phyloP scores from a whole-genome alignment of 768 basidiomycete genomes.

The Astraeus odoratus region DNA sequence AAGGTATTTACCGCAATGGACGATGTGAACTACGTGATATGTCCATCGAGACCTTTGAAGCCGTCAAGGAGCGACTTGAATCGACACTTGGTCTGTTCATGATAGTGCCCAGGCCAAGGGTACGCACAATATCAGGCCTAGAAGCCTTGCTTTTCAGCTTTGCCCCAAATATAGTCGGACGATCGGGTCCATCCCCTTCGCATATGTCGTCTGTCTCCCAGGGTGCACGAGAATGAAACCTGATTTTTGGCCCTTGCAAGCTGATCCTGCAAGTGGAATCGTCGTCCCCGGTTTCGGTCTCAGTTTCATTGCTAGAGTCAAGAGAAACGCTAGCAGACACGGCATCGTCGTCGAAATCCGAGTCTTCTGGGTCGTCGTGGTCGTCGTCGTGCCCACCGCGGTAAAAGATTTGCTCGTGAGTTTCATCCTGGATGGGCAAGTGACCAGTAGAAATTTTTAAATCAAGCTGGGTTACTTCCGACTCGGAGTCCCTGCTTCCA shows the following conservation, averaged over 20 bases:
- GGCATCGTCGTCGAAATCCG: constrained; percentile 52
- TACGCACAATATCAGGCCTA: constrained; percentile 37
- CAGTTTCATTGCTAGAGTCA: constrained; percentile 31
- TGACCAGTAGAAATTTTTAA: constrained; percentile 16
- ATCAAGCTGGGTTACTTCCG: constrained; percentile 23
- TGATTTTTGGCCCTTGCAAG: constrained; percentile 76
- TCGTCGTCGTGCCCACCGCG: constrained; percentile 39
- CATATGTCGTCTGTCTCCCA: constrained; percentile 61
- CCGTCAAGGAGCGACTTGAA: constrained; percentile 46
- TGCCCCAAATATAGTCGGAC: constrained; percentile 24
- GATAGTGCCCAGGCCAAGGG: constrained; percentile 38
- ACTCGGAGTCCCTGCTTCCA: constrained; percentile 25
- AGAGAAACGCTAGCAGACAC: constrained; percentile 21
- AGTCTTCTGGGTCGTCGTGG: constrained; percentile 40
- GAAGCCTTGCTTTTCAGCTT: constrained; percentile 23
- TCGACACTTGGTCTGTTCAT: constrained; percentile 57
- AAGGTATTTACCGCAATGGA: constrained; percentile 47
- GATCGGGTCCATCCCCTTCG: constrained; percentile 42
- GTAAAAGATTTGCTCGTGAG: constrained; percentile 22
- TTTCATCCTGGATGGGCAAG: constrained; percentile 16
- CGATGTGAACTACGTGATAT: constrained; percentile 44
- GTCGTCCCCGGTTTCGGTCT: constrained; percentile 34
- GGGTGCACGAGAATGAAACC: constrained; percentile 73
- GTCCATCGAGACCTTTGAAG: constrained; percentile 54
- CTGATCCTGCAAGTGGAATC: constrained; percentile 51